These are phyloP conservation scores for Gossypioides kirkii DNA, from an alignment of 345 rosid species.

Conservation along the genomic window DNA sequence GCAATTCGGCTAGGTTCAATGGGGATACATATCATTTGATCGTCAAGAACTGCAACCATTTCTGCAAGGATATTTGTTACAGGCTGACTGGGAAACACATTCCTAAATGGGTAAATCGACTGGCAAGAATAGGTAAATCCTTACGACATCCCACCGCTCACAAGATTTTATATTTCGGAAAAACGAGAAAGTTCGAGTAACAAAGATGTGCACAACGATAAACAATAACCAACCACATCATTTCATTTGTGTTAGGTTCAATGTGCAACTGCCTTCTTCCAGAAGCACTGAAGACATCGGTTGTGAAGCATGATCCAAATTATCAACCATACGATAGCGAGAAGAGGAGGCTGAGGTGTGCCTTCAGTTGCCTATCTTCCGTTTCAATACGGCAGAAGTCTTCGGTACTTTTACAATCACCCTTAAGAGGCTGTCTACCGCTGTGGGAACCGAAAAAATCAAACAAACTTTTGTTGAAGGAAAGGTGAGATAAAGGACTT, in stretches of 20 bases:
- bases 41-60: constrained; percentile 90
- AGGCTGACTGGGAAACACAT: constrained; percentile 67
- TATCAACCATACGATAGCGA: constrained; percentile 58
- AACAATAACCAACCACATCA: not conserved
- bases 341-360: constrained; percentile 53
- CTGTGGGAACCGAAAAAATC: constrained; percentile 80
- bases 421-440: constrained; percentile 75
- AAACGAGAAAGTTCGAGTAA: too few relatives aligned
- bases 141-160: not conserved
- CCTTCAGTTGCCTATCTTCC: constrained; percentile 69
- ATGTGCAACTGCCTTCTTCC: constrained; percentile 90
- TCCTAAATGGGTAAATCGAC: constrained; percentile 95
- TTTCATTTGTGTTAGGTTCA: constrained; percentile 48
- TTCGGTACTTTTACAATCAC: constrained; percentile 64
- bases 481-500: constrained; percentile 40
- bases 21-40: constrained; percentile 92
- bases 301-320: constrained; percentile 54
- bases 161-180: not conserved
- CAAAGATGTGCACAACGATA: too few relatives aligned
- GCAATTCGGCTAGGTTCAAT: constrained; percentile 59
- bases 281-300: constrained; percentile 63
- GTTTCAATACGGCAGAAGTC: constrained; percentile 84
- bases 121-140: constrained; percentile 70
- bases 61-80: constrained; percentile 71
- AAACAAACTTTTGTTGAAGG: constrained; percentile 56